Evolutionary conservation across 495 filamentous ascomycete genomes (phyloP), one percentile per base, ranked within the genome.

Genomic region (Trichoderma orchidacearum): DNA sequence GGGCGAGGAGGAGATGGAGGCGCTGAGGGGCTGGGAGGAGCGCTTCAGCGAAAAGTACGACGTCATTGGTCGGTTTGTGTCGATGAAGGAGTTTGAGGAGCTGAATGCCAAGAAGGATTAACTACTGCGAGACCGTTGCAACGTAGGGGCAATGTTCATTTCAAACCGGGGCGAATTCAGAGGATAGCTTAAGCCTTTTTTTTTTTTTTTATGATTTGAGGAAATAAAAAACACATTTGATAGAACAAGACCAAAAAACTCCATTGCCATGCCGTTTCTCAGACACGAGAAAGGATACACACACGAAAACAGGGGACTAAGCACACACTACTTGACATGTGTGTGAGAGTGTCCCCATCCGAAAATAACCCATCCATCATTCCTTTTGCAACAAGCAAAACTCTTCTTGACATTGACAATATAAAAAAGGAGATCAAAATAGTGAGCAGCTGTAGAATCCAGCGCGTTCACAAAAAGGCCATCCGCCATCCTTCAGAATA

Each of bases 1-100:
- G 51, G 82, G 79, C 13, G 70, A 65, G 0, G 90, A 95, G 29
- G 83, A 96, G 76, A 74, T 85, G 70, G 89, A 90, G 65, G 85
- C 89, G 41, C 70, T 98, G 68, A 76, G 77, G 66, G 87, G 85
- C 6, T 98, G 93, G 93, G 90, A 95, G 72, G 89, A 90, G 65
- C 78, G 90, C 58, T 98, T 98, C 73, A 70, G 71, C 30, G 89
- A 91, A 70, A 98, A 98, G 75, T 98, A 98, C 71, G 70, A 96
- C 30, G 80, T 97, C 9, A 89, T 98, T 17, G 93, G 93, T n/a
- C 86, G 81, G 72, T 69, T 98, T 64, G 90, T 97, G 13, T 61
- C 72, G 17, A 66, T 65, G 56, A 69, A 66, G 3, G 69, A 76
- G 51, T 69, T 69, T 54, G 55, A 62, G 15, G 58, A 62, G 58